phyloP scores from a whole-genome alignment of 2,329 filamentous ascomycete species.

The Stylonectria norvegica region DNA sequence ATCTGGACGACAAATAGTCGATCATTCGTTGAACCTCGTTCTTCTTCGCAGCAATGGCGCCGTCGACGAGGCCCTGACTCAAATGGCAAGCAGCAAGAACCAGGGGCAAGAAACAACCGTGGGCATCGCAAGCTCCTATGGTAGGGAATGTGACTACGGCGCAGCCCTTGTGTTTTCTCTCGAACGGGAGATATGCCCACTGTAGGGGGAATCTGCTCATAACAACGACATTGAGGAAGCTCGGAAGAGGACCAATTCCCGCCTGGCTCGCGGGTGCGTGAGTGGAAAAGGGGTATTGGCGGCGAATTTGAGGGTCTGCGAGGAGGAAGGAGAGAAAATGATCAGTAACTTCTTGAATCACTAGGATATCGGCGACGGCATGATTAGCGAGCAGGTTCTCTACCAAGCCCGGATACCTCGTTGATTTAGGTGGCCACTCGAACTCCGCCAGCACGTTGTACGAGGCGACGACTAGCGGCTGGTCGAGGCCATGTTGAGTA shows the following conservation, averaged over 20 bases:
- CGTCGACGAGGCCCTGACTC: conserved; percentile 58
- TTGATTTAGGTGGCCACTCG: conserved; percentile 40
- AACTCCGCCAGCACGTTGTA: conserved; percentile 55
- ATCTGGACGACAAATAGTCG: conserved; percentile 40
- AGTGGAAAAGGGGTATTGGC: conserved; percentile 53
- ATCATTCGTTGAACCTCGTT: conserved; percentile 52
- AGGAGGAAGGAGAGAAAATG: conserved; percentile 58
- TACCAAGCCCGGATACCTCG: conserved; percentile 42
- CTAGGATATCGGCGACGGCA: conserved; percentile 45
- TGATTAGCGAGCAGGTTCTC: conserved; percentile 41
- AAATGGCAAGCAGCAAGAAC: conserved; percentile 59
- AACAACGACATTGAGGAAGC: conserved; percentile 58
- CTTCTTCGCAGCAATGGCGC: conserved; percentile 54
- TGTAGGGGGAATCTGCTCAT: conserved; percentile 54
- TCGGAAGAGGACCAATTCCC: conserved; percentile 54
- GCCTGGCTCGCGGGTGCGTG: conserved; percentile 53
- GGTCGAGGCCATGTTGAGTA: conserved; percentile 7
- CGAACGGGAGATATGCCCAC: conserved; percentile 54
- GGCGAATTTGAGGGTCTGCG: conserved; percentile 40
- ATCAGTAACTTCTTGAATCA: conserved; percentile 64
- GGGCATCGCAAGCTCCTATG: conserved; percentile 8
- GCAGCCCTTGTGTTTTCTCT: conserved; percentile 56
- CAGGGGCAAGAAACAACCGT: conserved; percentile 33
- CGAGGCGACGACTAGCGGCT: conserved; percentile 42
- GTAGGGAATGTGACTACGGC: conserved; percentile 44